phyloP scores from a whole-genome alignment of 2,329 filamentous ascomycete species.

The Ramularia collo-cygni region DNA sequence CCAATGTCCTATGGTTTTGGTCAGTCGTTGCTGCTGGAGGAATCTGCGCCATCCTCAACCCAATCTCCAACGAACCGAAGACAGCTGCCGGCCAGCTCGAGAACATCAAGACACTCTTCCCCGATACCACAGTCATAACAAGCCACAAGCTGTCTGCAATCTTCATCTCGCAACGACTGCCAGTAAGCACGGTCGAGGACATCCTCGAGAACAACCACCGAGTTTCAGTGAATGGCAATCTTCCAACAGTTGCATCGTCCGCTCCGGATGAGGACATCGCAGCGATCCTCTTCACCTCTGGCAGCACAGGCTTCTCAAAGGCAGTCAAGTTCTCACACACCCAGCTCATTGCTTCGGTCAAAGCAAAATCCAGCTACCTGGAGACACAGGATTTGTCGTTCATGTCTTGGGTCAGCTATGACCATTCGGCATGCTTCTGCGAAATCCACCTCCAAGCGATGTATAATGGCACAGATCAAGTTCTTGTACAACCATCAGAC shows the following conservation, averaged over 20 bases:
- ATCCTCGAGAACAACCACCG: background rate
- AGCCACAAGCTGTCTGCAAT: constrained; percentile 7
- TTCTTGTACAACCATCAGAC: constrained; percentile 41
- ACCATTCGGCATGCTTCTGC: constrained; percentile 48
- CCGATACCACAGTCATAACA: constrained; percentile 7
- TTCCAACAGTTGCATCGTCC: too few relatives aligned
- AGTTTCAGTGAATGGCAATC: too few relatives aligned
- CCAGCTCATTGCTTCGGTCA: constrained; percentile 13
- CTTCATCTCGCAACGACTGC: constrained; percentile 9
- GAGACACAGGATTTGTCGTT: constrained; percentile 9
- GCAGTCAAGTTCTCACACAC: constrained; percentile 17
- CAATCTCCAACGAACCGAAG: constrained; percentile 18
- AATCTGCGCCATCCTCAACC: constrained; percentile 14
- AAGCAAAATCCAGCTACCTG: constrained; percentile 10
- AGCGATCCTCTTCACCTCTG: constrained; percentile 19
- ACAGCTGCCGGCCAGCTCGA: constrained; percentile 18
- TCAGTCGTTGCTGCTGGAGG: constrained; percentile 31
- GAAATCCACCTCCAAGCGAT: constrained; percentile 49
- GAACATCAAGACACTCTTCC: constrained; percentile 13
- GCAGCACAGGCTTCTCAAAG: constrained; percentile 19
- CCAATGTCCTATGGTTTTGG: constrained; percentile 40
- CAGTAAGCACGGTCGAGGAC: constrained; percentile 11
- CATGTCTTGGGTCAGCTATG: constrained; percentile 32
- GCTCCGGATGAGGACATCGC: constrained; percentile 7
- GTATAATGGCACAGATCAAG: constrained; percentile 35